Conservation (phyloP, 176 grass and related monocot species). For the Phyllostachys edulis region DNA sequence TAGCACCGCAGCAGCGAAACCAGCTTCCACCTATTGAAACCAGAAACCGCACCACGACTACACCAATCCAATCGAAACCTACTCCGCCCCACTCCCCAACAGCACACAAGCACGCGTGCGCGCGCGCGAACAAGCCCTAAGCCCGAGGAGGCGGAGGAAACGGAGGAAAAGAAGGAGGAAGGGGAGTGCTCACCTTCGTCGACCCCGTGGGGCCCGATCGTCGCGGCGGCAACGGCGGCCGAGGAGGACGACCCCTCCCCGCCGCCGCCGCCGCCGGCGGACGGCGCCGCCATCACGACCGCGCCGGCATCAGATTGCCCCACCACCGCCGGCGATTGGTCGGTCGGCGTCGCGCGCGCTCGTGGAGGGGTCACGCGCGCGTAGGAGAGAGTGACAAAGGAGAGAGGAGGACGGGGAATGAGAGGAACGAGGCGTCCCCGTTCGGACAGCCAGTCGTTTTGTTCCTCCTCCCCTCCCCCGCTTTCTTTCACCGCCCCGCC, state of each 20-base stretch:
- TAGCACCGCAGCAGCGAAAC: neutral
- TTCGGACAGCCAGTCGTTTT: constrained; percentile 78
- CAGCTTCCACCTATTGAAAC: neutral
- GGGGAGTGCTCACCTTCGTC: constrained; percentile 56
- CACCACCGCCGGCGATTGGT: constrained; percentile 2
- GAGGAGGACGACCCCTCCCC: constrained; percentile 42
- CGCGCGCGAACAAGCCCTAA: neutral
- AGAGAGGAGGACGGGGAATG: constrained; percentile 37
- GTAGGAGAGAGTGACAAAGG: neutral
- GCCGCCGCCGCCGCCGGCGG: constrained; percentile 29
- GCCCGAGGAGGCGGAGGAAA: neutral
- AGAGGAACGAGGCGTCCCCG: constrained; percentile 70
- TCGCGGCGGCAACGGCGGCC: constrained; percentile 26
- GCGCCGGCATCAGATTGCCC: constrained; percentile 38
- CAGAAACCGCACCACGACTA: neutral
- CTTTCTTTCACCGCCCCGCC: constrained; percentile 8
- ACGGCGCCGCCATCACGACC: constrained; percentile 44
- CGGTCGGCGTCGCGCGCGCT: neutral
- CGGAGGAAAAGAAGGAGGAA: neutral
- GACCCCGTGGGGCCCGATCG: constrained; percentile 41
- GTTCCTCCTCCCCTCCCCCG: constrained; percentile 1
- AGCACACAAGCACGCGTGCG: neutral
- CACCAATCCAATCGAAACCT: constrained; percentile 13
- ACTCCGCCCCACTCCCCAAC: neutral
- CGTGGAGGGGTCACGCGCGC: neutral